phyloP scores from a whole-genome alignment of 2,329 filamentous ascomycete species.

The Chaetomium strumarium region DNA sequence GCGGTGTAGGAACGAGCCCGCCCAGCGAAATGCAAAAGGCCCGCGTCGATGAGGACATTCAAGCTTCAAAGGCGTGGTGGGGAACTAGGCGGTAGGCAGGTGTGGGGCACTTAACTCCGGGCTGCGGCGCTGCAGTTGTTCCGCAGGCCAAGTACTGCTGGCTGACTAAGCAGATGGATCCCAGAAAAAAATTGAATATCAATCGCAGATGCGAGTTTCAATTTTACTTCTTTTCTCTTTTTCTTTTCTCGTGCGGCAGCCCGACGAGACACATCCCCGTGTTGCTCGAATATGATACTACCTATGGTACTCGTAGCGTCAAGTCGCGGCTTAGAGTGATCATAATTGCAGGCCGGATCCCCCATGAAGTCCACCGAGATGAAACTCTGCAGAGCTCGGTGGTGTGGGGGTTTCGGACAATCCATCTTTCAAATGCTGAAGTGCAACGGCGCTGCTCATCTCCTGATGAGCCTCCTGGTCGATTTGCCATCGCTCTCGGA shows the following conservation, averaged over 20 bases:
- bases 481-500: conserved; percentile 10
- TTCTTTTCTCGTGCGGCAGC: conserved; percentile 73
- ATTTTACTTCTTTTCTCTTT: conserved; percentile 32
- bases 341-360: conserved; percentile 65
- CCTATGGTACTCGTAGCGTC: conserved; percentile 61
- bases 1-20: not conserved
- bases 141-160: not conserved
- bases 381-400: conserved; percentile 35
- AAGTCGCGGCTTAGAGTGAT: conserved; percentile 71
- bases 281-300: conserved; percentile 63
- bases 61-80: not conserved
- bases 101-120: not conserved
- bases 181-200: not conserved
- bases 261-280: conserved; percentile 57
- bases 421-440: conserved; percentile 2
- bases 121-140: not conserved
- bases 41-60: too few relatives aligned
- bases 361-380: conserved; percentile 40
- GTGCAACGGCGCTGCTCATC: not conserved
- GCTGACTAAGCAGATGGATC: not conserved
- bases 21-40: not conserved
- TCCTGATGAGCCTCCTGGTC: conserved; percentile 8
- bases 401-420: conserved; percentile 40
- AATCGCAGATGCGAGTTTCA: not conserved
- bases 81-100: not conserved